A percentile compares a stretch with the other conserved stretches of the same genome.
phyloP scores from a whole-genome alignment of 1,139 yeast genomes.

The Scheffersomyces cryptocercus region DNA sequence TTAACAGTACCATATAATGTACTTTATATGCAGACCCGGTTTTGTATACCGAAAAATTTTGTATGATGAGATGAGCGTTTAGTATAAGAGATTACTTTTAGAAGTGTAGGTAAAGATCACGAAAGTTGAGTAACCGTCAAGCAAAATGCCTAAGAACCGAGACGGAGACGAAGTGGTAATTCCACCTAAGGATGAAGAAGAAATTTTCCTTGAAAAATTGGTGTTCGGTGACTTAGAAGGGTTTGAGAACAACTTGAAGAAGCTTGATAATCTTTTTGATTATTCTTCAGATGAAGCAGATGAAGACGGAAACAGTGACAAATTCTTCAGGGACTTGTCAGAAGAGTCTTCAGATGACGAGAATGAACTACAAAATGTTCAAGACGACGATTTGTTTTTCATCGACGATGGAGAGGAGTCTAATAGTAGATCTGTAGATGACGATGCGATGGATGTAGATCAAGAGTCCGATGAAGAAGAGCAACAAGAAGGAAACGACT shows the following conservation, averaged over 20 bases:
- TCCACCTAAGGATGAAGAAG: constrained; percentile 84
- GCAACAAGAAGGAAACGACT: constrained; percentile 30
- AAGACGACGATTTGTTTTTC: constrained; percentile 65
- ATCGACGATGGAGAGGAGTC: constrained; percentile 56
- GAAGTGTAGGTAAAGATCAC: neutral
- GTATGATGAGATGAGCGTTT: neutral
- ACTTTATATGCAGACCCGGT: too few relatives aligned
- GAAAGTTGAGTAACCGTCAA: constrained; percentile 4
- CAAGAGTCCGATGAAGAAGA: constrained; percentile 23
- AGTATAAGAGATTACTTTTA: constrained; percentile 1
- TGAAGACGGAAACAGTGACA: constrained; percentile 26
- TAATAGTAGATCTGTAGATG: constrained; percentile 27
- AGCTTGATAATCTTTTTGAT: constrained; percentile 56
- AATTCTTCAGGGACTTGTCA: constrained; percentile 30
- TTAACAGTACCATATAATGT: too few relatives aligned
- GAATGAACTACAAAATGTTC: constrained; percentile 35
- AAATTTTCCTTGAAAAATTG: constrained; percentile 70
- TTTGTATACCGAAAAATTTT: too few relatives aligned
- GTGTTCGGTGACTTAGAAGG: constrained; percentile 90
- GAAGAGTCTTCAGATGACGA: constrained; percentile 26
- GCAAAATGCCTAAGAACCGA: constrained; percentile 22
- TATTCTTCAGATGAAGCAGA: constrained; percentile 48
- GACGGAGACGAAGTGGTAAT: constrained; percentile 33
- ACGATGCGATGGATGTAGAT: constrained; percentile 44
- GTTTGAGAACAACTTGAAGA: constrained; percentile 66